Evolutionary conservation across 768 basidiomycete species (phyloP), one percentile per base, ranked within the genome.

Genomic region (Mycena capillaripes): DNA sequence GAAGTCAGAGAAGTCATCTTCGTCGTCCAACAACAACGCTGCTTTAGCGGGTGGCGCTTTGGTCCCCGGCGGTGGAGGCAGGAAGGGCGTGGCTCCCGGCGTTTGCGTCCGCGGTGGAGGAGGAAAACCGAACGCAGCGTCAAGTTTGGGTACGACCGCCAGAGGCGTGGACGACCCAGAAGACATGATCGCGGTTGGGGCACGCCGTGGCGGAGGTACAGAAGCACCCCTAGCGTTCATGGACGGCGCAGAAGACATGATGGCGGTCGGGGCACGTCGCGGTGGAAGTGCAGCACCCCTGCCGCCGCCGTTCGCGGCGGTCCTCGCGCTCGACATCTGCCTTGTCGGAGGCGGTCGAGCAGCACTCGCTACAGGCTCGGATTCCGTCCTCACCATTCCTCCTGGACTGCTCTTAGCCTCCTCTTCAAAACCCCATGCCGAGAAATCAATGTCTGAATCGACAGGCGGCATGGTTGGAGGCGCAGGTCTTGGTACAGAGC

Each of bases 1-100:
- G 75, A 89, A 88, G 44, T 89, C 89, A 7, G 87, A 83, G 75
- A 91, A 93, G 57, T 91, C 89, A 66, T 87, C 86, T 63, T 90
- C 88, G 56, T 85, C 84, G 60, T 80, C 76, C 40, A 80, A 77
- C 29, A 78, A 72, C 27, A 78, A 68, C 25, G 63, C 65, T 19
- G 66, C 2, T 61, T 61, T 70, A 30, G 78, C 75, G 10, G 81
- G 76, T 40, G 81, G 76, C 40, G 81, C 64, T 38, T 57, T 69
- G 38, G 21, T 69, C n/a, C 77, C 72, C 60, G 82, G 79, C 27
- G 80, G 79, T 4, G 82, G 78, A 44, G 82, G 75, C 60, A 81
- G 60, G 63, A 77, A 73, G 60, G 81, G 77, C n/a, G 80, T 75
- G 40, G 77, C 70, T 34, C 74, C 70, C 34, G 56, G 56, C 17